Percentiles rank a stretch among this genome's conserved stretches.
Conservation (phyloP, 805 yeast species). For the Metschnikowia corniflorae region DNA sequence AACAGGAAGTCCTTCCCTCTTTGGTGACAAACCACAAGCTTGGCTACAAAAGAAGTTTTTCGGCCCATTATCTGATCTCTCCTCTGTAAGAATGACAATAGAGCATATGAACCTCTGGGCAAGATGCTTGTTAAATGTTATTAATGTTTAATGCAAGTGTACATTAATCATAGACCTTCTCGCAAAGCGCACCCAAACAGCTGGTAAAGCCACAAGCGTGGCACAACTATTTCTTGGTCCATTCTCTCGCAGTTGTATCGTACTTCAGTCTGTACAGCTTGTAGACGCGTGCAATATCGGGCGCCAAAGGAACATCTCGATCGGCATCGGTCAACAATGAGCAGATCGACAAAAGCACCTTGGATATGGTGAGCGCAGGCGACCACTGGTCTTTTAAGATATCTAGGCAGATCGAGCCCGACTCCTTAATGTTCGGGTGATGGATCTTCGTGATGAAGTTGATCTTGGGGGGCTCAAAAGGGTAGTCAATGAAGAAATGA, state of each 20-base stretch:
- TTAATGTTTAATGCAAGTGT: slow-evolving; percentile 18
- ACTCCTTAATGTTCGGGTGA: slow-evolving; percentile 95
- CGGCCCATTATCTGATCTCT: too few relatives aligned
- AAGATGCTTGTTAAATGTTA: too few relatives aligned
- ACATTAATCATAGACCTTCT: slow-evolving; percentile 14
- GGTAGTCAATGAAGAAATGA: slow-evolving; percentile 98
- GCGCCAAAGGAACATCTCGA: slow-evolving; percentile 98
- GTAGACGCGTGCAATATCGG: slow-evolving; percentile 95
- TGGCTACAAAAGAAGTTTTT: too few relatives aligned
- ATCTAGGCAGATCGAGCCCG: slow-evolving; percentile 95
- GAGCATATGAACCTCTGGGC: too few relatives aligned
- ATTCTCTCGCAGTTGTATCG: slow-evolving; percentile 95
- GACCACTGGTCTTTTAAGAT: slow-evolving; percentile 98
- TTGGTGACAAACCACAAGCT: too few relatives aligned
- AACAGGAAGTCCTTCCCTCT: too few relatives aligned
- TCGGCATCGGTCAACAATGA: slow-evolving; percentile 96
- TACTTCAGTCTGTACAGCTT: slow-evolving; percentile 91
- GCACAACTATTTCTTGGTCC: slow-evolving; percentile 79
- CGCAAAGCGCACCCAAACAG: slow-evolving; percentile 1
- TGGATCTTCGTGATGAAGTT: slow-evolving; percentile 91
- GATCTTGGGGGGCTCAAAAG: slow-evolving; percentile 94
- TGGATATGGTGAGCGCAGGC: slow-evolving; percentile 94
- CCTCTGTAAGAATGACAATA: too few relatives aligned
- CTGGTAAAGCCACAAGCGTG: not conserved
- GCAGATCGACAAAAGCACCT: slow-evolving; percentile 90